Base-by-base conservation (phyloP, 257 asterid species). In the Ligustrum vulgare region DNA sequence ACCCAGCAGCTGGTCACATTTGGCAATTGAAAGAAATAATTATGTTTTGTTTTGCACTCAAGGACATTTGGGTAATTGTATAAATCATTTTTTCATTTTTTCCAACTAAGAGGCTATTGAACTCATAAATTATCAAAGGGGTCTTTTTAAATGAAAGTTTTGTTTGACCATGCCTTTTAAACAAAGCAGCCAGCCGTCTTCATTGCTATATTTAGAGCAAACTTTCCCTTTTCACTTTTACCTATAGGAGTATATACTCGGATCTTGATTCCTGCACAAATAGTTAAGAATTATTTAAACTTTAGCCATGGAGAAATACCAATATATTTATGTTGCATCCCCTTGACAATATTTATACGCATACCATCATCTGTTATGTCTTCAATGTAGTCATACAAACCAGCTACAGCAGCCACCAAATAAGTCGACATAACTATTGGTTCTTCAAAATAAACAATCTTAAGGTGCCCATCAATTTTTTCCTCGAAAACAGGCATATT, bases 401-500 rank as follows among this genome's bases (percentile, higher is more conserved):
- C 86, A 47, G 82, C 84, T 31, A 85, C 89, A 28, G 80, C 22
- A 49, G 87, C 87, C 45, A 80, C 87, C 20, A 83, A 60, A 70
- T 84, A 80, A 75, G 87, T 84, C 6, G 83, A 84, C 87, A 84
- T 84, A 31, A 69, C 75, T 70, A 76, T 60, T 5, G 85, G 81
- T 69, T 84, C 83, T 72, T 84, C 81, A 81, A 78, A 85, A 66
- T 64, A 54, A 34, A 82, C 80, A 1, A 84, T 82, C 75, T 84
- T 84, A 49, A 68, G 36, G 60, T 72, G 54, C 22, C 81, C 84
- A 41, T 78, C 10, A 20, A 67, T 16, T 37, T 79, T 77, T 70
- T 84, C 88, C 41, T 79, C 75, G 33, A 65, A 64, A 58, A 84
- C 70, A 6, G 88, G 88, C 88, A 82, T 84, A 58, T 84, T 84